Base-by-base conservation (phyloP, 768 basidiomycete species). In the Tricholoma matsutake region DNA sequence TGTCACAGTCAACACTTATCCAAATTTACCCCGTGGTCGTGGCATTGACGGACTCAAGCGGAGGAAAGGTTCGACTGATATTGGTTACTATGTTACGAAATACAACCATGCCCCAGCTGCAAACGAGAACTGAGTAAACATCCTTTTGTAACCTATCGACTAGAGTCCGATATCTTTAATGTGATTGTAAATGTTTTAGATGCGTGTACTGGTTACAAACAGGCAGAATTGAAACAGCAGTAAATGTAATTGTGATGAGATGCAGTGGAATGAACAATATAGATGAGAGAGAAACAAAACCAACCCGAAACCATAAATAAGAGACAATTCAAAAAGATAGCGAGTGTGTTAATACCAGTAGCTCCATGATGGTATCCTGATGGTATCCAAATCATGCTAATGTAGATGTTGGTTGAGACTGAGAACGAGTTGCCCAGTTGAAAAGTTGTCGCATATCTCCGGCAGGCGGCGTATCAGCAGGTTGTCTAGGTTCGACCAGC, bases 401-500 rank as follows among this genome's bases (percentile, higher is more conserved):
- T 25, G 72, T 64, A 35, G 60, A 31, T 41, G 53, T 60, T 54
- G 72, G 62, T 65, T 71, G 72, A 59, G 79, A 66, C 65, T 79
- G 79, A 60, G 86, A 86, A 62, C 87, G 82, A 60, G 84, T 86
- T 54, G 89, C 85, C 91, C 91, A 91, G 66, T 82, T 83, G 75
- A 92, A 92, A 37, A 92, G 77, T 69, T 91, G 88, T 55, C 89
- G 87, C 80, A 91, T 82, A 67, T 92, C 91, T 62, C 83, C 77
- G 22, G 76, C 72, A 45, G 83, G 86, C 25, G 85, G 81, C 37
- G 78, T 77, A 71, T 94, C 92, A 39, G 88, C 88, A 8, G 89
- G 81, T 62, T 92, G 91, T 69, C 83, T 89, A 52, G 92, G 92
- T 71, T 94, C 92, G 61, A 94, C 88, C 61, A 92, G 81, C 57